These are phyloP conservation scores for Nemania serpens DNA, from an alignment of 2,329 filamentous ascomycete species.

Conservation along the genomic window DNA sequence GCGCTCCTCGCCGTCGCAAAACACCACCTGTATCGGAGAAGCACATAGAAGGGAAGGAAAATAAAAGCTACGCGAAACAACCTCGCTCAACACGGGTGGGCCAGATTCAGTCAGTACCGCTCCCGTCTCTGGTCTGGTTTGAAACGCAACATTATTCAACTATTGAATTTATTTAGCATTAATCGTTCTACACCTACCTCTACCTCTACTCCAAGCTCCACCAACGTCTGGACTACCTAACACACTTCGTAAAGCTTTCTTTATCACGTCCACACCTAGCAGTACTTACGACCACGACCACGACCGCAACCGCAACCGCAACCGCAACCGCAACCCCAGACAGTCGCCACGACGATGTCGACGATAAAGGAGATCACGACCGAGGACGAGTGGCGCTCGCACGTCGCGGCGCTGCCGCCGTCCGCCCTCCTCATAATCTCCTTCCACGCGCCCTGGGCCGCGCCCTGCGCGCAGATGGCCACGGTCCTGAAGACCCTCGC, in stretches of 20 bases:
- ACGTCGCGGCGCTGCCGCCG: constrained; percentile 67
- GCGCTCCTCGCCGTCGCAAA: constrained; percentile 23
- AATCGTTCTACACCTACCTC: too few relatives aligned
- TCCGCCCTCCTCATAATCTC: constrained; percentile 82
- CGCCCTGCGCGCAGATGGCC: constrained; percentile 92
- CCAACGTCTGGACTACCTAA: not conserved
- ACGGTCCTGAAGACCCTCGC: constrained; percentile 85
- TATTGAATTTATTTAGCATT: too few relatives aligned
- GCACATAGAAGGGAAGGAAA: not conserved
- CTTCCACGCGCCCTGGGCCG: constrained; percentile 96
- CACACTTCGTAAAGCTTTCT: not conserved
- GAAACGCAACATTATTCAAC: too few relatives aligned
- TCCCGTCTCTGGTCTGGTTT: too few relatives aligned
- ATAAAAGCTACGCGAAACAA: too few relatives aligned
- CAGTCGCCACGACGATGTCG: too few relatives aligned
- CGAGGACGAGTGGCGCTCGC: constrained; percentile 72
- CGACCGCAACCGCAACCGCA: not conserved
- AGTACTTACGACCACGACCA: not conserved
- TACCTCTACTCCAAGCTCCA: too few relatives aligned
- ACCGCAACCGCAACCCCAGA: too few relatives aligned
- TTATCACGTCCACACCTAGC: not conserved
- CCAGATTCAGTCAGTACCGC: not conserved
- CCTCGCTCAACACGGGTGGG: too few relatives aligned
- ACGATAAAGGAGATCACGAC: constrained; percentile 77
- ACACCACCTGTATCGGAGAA: constrained; percentile 27